A percentile compares a stretch with the other conserved stretches of the same genome.
Evolutionary conservation across 805 yeast genomes (phyloP).

Genomic region (Candida cerambycidarum): DNA sequence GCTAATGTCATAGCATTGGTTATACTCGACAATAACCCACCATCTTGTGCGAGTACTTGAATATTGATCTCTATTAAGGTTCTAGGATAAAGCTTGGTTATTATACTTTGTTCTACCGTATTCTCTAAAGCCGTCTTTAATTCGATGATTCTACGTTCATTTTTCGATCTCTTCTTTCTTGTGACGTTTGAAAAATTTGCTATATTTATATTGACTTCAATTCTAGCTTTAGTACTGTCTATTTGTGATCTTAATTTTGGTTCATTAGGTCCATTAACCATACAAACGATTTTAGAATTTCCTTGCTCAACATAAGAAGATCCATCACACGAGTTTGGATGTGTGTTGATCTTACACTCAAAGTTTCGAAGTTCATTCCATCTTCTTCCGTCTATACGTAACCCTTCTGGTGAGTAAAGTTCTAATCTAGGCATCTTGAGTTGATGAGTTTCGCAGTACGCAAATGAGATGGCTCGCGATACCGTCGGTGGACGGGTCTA

Average conservation of each 20-base stretch:
- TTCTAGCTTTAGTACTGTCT: slow-evolving; percentile 50
- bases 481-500: neutral
- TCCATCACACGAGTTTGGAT: slow-evolving; percentile 85
- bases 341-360: slow-evolving; percentile 80
- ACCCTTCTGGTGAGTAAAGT: slow-evolving; percentile 92
- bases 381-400: slow-evolving; percentile 89
- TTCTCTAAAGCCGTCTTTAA: slow-evolving; percentile 64
- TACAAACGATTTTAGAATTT: slow-evolving; percentile 80
- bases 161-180: slow-evolving; percentile 65
- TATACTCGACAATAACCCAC: slow-evolving; percentile 78
- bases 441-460: slow-evolving; percentile 5
- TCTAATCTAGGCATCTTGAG: slow-evolving; percentile 63
- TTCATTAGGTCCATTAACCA: slow-evolving; percentile 88
- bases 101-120: slow-evolving; percentile 72
- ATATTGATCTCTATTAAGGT: slow-evolving; percentile 75
- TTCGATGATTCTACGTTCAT: slow-evolving; percentile 71
- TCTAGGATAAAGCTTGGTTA: slow-evolving; percentile 75
- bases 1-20: slow-evolving; percentile 88
- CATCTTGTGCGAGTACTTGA: slow-evolving; percentile 85
- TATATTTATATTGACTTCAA: slow-evolving; percentile 64
- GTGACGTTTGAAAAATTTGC: slow-evolving; percentile 82
- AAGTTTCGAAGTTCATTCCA: slow-evolving; percentile 90
- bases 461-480: neutral
- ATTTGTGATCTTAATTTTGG: slow-evolving; percentile 58
- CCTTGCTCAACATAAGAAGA: slow-evolving; percentile 93